A percentile compares a stretch with the other conserved stretches of the same genome.
These are phyloP conservation scores for Salix brachista DNA, from an alignment of 345 rosid species.

Conservation along the genomic window DNA sequence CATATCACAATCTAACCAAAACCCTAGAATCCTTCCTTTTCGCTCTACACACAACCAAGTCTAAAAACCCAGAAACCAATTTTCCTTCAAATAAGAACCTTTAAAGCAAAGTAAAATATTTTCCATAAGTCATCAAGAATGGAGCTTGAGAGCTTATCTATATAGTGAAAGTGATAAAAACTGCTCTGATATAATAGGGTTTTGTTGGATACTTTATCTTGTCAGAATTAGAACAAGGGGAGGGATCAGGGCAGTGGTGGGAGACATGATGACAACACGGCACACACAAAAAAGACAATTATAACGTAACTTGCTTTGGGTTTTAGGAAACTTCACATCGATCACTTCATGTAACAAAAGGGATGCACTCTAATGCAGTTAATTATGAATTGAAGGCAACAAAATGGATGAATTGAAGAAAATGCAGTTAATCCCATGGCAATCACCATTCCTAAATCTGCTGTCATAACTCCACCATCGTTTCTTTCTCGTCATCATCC, in stretches of 20 bases:
- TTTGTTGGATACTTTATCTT: neutral
- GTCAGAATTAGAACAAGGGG: neutral
- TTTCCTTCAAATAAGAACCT: neutral
- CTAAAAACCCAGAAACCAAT: neutral
- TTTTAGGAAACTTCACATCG: conserved; percentile 3
- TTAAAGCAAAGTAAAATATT: neutral
- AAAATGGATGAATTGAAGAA: conserved; percentile 15
- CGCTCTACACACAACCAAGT: neutral
- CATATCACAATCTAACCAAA: neutral
- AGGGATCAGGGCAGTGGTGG: neutral
- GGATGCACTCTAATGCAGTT: neutral
- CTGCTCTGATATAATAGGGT: neutral
- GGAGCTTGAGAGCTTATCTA: neutral
- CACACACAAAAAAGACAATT: conserved; percentile 6
- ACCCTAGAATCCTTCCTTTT: neutral
- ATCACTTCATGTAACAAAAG: conserved; percentile 6
- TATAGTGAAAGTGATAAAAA: neutral
- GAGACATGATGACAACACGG: neutral
- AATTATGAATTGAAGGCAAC: too few relatives aligned
- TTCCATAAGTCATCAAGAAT: neutral
- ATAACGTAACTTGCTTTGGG: neutral
- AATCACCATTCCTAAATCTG: neutral
- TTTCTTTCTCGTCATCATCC: neutral
- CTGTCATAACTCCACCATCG: neutral
- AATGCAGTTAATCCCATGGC: neutral